Conservation (phyloP, 2,329 filamentous ascomycete genomes). For the Verticillium nubilum region DNA sequence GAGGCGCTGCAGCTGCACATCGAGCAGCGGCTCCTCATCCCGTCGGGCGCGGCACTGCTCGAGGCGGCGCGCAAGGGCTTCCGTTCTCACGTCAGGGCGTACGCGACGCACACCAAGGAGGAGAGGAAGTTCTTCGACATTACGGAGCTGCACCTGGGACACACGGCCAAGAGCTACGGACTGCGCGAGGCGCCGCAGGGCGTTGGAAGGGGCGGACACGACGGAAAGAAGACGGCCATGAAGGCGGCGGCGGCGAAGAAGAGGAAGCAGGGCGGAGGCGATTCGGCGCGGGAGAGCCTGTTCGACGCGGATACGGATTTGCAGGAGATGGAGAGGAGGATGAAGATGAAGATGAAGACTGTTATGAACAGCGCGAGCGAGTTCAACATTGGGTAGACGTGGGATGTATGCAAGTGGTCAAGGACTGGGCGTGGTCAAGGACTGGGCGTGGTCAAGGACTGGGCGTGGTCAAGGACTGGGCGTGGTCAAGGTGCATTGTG, state of each 20-base stretch:
- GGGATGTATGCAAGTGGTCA: no score
- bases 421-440: no score
- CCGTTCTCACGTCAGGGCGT: constrained; percentile 88
- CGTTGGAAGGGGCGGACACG: constrained; percentile 58
- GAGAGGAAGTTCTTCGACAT: constrained; percentile 90
- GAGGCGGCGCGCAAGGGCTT: constrained; percentile 81
- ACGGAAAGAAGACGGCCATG: constrained; percentile 36
- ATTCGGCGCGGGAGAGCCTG: constrained; percentile 15
- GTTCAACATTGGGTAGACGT: constrained; percentile 59
- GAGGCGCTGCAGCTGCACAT: constrained; percentile 55
- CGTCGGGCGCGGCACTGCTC: constrained; percentile 51
- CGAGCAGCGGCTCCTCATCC: constrained; percentile 48
- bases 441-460: neutral
- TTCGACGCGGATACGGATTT: constrained; percentile 35
- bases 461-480: neutral
- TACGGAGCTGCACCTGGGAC: constrained; percentile 82
- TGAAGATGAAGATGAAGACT: constrained; percentile 57
- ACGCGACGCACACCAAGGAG: constrained; percentile 84
- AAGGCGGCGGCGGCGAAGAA: constrained; percentile 21
- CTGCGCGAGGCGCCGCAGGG: constrained; percentile 82
- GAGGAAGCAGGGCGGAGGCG: constrained; percentile 16
- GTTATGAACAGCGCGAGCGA: constrained; percentile 54
- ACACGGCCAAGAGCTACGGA: constrained; percentile 89
- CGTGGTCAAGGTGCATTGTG: neutral
- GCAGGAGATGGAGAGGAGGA: constrained; percentile 52